phyloP scores from a whole-genome alignment of 345 rosid species.

The Populus nigra region DNA sequence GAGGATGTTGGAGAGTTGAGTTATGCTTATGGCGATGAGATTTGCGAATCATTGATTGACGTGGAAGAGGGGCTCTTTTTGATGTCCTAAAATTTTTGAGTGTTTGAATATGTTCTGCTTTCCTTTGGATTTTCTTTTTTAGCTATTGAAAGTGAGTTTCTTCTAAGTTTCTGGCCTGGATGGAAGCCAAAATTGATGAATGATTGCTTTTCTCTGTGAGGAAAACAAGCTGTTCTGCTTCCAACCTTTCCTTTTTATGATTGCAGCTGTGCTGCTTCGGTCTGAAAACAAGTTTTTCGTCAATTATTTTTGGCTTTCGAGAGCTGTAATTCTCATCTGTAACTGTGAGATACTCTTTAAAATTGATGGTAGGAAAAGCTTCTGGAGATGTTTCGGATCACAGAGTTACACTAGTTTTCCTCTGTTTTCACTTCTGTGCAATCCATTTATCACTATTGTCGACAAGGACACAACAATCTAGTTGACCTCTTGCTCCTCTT shows the following conservation, averaged over 20 bases:
- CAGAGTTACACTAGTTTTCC: neutral
- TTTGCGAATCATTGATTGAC: neutral
- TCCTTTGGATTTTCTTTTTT: neutral
- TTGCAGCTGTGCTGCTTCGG: neutral
- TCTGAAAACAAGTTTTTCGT: neutral
- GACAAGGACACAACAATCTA: neutral
- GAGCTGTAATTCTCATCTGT: neutral
- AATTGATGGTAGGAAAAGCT: neutral
- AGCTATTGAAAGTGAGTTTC: neutral
- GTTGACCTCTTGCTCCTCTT: neutral
- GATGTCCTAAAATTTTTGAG: neutral
- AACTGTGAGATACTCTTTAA: neutral
- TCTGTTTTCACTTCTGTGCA: neutral
- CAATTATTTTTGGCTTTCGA: neutral
- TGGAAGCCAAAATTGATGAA: neutral
- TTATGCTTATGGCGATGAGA: neutral
- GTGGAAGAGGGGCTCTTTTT: neutral
- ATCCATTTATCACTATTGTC: neutral
- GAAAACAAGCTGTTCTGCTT: neutral
- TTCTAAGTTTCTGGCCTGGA: conserved; percentile 2
- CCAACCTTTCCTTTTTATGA: neutral
- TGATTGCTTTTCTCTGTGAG: neutral
- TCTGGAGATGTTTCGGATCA: neutral
- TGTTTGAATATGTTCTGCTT: neutral
- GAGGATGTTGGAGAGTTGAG: neutral